A percentile compares a stretch with the other conserved stretches of the same genome.
These are phyloP conservation scores for Solanum neorickii DNA, from an alignment of 257 asterid species.

Conservation along the genomic window DNA sequence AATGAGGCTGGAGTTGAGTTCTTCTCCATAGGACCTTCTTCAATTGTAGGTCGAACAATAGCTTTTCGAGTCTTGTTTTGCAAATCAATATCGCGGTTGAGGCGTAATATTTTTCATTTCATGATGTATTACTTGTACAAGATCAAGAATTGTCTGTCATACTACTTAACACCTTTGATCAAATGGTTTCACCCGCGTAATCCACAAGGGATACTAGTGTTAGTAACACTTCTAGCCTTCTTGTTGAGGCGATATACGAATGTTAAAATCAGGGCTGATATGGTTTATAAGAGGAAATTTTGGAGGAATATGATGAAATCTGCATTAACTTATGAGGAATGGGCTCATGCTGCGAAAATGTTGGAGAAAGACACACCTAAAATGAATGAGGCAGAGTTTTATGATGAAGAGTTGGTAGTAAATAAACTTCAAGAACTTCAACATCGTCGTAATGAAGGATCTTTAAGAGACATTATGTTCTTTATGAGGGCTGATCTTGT, in stretches of 20 bases:
- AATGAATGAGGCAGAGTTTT: slow-evolving; percentile 65
- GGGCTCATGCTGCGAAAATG: slow-evolving; percentile 98
- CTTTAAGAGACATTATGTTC: slow-evolving; percentile 79
- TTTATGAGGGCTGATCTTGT: slow-evolving; percentile 89
- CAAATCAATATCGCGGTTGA: slow-evolving; percentile 45
- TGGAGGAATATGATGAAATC: slow-evolving; percentile 94
- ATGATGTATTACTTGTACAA: slow-evolving; percentile 23
- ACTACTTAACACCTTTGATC: slow-evolving; percentile 42
- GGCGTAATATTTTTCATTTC: slow-evolving; percentile 34
- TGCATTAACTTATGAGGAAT: slow-evolving; percentile 89
- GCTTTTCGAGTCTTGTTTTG: slow-evolving; percentile 64
- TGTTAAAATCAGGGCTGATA: slow-evolving; percentile 69
- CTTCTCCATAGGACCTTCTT: slow-evolving; percentile 63
- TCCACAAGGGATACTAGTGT: slow-evolving; percentile 77
- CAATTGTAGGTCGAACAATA: slow-evolving; percentile 52
- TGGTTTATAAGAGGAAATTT: slow-evolving; percentile 84
- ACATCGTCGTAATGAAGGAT: slow-evolving; percentile 80
- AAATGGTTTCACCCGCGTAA: slow-evolving; percentile 89
- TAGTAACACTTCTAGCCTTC: slow-evolving; percentile 71
- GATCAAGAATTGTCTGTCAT: slow-evolving; percentile 21
- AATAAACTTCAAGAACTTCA: slow-evolving; percentile 77
- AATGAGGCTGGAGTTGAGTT: slow-evolving; percentile 59
- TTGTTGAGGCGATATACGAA: slow-evolving; percentile 63
- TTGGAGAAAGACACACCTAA: slow-evolving; percentile 65
- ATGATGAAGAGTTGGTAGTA: slow-evolving; percentile 80